These are phyloP conservation scores for Sclerotinia trifoliorum DNA, from an alignment of 2,329 filamentous ascomycete species.

Conservation along the genomic window DNA sequence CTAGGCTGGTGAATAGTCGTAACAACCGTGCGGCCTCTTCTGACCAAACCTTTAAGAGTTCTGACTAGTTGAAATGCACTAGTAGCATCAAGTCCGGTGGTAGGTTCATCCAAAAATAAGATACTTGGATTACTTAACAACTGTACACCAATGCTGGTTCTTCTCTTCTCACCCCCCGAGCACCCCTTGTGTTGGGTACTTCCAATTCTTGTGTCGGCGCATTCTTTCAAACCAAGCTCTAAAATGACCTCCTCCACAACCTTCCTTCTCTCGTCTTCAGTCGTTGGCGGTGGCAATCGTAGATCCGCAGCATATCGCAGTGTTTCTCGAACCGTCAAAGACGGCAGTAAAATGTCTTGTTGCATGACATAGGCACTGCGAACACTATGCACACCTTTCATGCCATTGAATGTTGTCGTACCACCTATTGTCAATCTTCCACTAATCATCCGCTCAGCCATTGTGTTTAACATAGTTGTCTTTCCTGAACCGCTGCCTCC, in stretches of 20 bases:
- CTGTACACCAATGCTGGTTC: slow-evolving; percentile 76
- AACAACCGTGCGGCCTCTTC: slow-evolving; percentile 68
- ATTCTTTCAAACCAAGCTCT: slow-evolving; percentile 74
- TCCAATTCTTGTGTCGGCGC: slow-evolving; percentile 71
- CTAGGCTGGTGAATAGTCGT: slow-evolving; percentile 76
- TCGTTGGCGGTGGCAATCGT: slow-evolving; percentile 63
- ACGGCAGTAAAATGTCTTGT: slow-evolving; percentile 71
- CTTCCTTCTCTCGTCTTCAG: slow-evolving; percentile 54
- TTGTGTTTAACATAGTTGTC: slow-evolving; percentile 67
- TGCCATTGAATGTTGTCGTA: slow-evolving; percentile 59
- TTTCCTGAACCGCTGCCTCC: slow-evolving; percentile 74
- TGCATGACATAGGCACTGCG: slow-evolving; percentile 72
- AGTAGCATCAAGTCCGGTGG: slow-evolving; percentile 73
- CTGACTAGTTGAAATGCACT: slow-evolving; percentile 72
- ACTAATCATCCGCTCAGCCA: slow-evolving; percentile 66
- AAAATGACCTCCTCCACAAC: slow-evolving; percentile 76
- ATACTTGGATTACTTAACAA: slow-evolving; percentile 76
- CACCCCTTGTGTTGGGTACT: slow-evolving; percentile 71
- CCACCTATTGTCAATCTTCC: slow-evolving; percentile 53
- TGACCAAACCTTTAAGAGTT: slow-evolving; percentile 66
- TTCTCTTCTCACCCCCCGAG: slow-evolving; percentile 74
- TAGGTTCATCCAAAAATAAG: slow-evolving; percentile 76
- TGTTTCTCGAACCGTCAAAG: slow-evolving; percentile 73
- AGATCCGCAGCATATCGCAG: slow-evolving; percentile 71
- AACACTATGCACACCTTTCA: slow-evolving; percentile 51